A percentile compares a stretch with the other conserved stretches of the same genome.
These are phyloP conservation scores for Claviceps quebecensis DNA, from an alignment of 2,329 filamentous ascomycete genomes.

Conservation along the genomic window DNA sequence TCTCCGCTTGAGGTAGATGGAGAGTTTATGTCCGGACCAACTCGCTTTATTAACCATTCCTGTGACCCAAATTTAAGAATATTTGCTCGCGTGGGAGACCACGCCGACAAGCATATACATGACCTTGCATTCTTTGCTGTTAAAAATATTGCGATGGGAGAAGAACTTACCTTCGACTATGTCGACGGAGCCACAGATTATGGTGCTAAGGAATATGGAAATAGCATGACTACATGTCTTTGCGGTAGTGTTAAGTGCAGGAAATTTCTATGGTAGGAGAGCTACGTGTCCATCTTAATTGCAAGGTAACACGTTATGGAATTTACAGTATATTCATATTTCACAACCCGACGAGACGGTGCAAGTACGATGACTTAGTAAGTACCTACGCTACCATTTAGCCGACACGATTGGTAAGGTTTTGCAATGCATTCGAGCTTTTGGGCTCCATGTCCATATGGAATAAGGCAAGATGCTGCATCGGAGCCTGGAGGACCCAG, in stretches of 20 bases:
- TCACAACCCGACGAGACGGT: no score
- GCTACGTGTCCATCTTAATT: no score
- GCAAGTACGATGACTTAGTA: no score
- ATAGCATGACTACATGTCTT: conserved; percentile 41
- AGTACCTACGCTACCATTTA: no score
- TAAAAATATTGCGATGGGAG: conserved; percentile 46
- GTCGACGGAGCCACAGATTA: conserved; percentile 46
- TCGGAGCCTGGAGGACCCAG: no score
- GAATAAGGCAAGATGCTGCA: no score
- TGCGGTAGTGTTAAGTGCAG: conserved; percentile 55
- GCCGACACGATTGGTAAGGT: no score
- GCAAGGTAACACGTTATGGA: no score
- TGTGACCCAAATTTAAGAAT: conserved; percentile 69
- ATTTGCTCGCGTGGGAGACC: conserved; percentile 66
- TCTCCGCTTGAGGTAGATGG: conserved; percentile 51
- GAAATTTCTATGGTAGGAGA: conserved; percentile 49
- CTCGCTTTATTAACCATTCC: conserved; percentile 71
- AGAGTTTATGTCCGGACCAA: conserved; percentile 64
- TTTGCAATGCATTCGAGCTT: no score
- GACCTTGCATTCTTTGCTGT: conserved; percentile 66
- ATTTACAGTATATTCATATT: no score
- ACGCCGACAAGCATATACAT: conserved; percentile 59
- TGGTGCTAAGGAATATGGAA: conserved; percentile 28
- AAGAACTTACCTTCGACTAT: conserved; percentile 72
- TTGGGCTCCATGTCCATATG: no score